Base-by-base conservation (phyloP, 495 filamentous ascomycete species). In the Penicillium maclennaniae region DNA sequence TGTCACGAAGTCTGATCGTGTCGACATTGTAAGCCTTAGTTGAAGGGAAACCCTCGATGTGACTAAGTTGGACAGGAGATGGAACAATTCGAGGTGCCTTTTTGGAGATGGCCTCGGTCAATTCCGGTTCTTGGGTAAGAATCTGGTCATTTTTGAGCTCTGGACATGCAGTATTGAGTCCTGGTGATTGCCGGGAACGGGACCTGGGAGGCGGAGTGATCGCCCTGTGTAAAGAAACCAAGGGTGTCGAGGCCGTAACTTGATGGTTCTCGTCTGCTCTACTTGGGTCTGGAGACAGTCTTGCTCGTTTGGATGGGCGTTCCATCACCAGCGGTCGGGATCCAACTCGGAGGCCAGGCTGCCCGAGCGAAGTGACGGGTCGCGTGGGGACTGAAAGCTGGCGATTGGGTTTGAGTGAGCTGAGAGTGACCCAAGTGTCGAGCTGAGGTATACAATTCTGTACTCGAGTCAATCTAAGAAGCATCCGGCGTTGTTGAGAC, bases 21-120 rank as follows among this genome's bases (percentile, higher is more conserved):
- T 87, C 87, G 47, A 79, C 69, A 72, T 96, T 96, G 45, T 70
- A 67, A 14, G 56, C 62, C 6, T 58, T 62, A 6, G 73, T 68
- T 0, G 71, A 62, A 3, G 86, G 73, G 3, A 92, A 71, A 54
- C 88, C 87, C 28, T 70, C 71, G 49, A 96, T 87, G 10, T 73
- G 76, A 0, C 87, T 93, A 16, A 96, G 81, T 27, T 85, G 82
- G 40, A 95, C 76, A 0, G 91, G 90, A 1, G 91, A 95, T 1
- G 70, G 53, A 45, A 76, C 49, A 1, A 65, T 25, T 36, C 34
- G 43, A 43, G 45, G 21, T n/a, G n/a, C n/a, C 28, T 12, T 10
- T 0, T 10, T 25, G 10, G 16, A 15, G 10, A 5, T 36, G 21
- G 12, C 7, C 19, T n/a, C 26, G 4, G 27, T 15, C 16, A 21